phyloP scores from a whole-genome alignment of 495 filamentous ascomycete genomes.

The Amniculicola lignicola region DNA sequence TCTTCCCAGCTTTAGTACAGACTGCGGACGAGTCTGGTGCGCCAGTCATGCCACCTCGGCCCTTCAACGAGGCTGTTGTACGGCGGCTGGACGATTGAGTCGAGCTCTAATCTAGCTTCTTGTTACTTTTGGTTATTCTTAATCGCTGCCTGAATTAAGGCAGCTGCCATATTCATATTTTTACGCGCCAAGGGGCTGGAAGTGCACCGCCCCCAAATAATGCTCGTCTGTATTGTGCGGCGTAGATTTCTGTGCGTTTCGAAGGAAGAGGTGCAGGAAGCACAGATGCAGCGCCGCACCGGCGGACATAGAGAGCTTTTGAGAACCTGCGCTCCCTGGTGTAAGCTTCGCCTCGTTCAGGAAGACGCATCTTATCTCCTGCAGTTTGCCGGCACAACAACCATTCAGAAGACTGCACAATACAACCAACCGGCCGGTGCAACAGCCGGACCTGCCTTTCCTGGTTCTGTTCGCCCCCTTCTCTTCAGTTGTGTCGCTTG shows the following conservation, averaged over 20 bases:
- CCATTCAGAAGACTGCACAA: not conserved
- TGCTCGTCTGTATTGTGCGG: too few relatives aligned
- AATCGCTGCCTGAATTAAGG: too few relatives aligned
- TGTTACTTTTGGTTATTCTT: too few relatives aligned
- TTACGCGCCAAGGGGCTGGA: too few relatives aligned
- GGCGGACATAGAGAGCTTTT: conserved; percentile 3
- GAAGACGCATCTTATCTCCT: not conserved
- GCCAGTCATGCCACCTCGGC: conserved; percentile 26
- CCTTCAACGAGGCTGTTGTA: conserved; percentile 37
- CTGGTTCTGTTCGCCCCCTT: too few relatives aligned
- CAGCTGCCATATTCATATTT: too few relatives aligned
- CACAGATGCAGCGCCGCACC: not conserved
- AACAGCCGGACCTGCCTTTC: too few relatives aligned
- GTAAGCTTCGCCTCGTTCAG: not conserved
- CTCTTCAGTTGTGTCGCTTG: too few relatives aligned
- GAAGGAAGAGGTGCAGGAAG: not conserved
- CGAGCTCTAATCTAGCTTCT: not conserved
- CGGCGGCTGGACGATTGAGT: conserved; percentile 27
- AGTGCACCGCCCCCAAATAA: too few relatives aligned
- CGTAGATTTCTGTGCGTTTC: too few relatives aligned
- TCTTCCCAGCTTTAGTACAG: conserved; percentile 42
- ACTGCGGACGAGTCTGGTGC: conserved; percentile 35
- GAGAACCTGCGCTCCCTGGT: not conserved
- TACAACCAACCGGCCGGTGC: too few relatives aligned
- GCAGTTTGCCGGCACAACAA: not conserved